Percentiles rank a stretch among this genome's conserved stretches.
Evolutionary conservation across 2,329 filamentous ascomycete species (phyloP).

Genomic region (Phoma sp.): DNA sequence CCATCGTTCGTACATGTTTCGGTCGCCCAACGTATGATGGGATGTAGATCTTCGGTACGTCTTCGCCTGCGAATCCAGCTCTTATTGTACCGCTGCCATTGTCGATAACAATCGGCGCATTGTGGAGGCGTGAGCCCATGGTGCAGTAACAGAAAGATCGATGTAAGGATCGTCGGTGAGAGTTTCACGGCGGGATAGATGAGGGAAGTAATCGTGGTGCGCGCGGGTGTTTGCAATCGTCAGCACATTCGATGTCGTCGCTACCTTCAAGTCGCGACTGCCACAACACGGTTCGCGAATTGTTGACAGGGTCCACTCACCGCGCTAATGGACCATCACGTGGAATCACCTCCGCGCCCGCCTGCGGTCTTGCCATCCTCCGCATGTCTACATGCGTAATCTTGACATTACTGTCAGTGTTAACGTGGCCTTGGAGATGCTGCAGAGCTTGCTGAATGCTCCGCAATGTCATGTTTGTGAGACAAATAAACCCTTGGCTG

Average conservation of each 20-base stretch:
- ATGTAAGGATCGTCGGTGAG: too few relatives aligned
- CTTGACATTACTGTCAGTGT: too few relatives aligned
- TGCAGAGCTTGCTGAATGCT: not conserved
- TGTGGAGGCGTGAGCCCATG: constrained; percentile 80
- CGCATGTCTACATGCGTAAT: not conserved
- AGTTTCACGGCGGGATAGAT: not conserved
- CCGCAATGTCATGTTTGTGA: not conserved
- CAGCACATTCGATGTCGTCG: constrained; percentile 31
- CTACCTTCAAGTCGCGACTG: constrained; percentile 37
- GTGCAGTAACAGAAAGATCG: constrained; percentile 18
- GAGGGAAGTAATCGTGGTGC: not conserved
- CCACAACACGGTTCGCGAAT: constrained; percentile 37
- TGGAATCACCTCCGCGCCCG: constrained; percentile 12
- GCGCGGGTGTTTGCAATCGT: constrained; percentile 22
- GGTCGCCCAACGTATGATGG: constrained; percentile 96
- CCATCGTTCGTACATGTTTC: constrained; percentile 92
- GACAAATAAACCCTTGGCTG: not conserved
- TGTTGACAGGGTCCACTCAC: constrained; percentile 27
- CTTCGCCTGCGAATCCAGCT: constrained; percentile 94
- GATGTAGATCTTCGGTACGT: constrained; percentile 95
- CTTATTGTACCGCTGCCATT: constrained; percentile 98
- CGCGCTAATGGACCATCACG: constrained; percentile 30
- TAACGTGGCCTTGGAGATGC: not conserved
- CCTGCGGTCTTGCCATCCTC: not conserved
- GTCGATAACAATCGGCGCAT: constrained; percentile 97